These are phyloP conservation scores for Mucor plumbeus DNA, from an alignment of 371 early-diverging fungal genomes.

Conservation along the genomic window DNA sequence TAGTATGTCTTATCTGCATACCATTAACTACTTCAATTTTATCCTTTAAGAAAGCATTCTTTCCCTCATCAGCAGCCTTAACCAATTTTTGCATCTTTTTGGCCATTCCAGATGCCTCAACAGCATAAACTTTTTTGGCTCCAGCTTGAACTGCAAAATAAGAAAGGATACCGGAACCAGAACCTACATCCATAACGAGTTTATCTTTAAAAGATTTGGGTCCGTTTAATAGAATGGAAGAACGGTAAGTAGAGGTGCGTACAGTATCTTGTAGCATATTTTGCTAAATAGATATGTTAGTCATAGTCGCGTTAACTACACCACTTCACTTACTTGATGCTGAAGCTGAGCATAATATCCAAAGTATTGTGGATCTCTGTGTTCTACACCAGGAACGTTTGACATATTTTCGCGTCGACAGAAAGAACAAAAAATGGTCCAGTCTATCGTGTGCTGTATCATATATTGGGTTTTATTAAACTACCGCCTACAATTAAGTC, in stretches of 20 bases:
- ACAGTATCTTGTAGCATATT: conserved; percentile 97
- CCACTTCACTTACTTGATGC: conserved; percentile 79
- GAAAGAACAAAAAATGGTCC: background rate
- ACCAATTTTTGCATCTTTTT: conserved; percentile 84
- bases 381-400: conserved; percentile 59
- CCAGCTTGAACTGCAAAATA: conserved; percentile 95
- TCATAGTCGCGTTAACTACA: background rate
- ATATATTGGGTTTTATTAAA: background rate
- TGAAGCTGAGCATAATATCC: conserved; percentile 95
- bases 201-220: conserved; percentile 77
- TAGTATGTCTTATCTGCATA: conserved; percentile 27
- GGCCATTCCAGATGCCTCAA: conserved; percentile 98
- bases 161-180: conserved; percentile 93
- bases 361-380: conserved; percentile 85
- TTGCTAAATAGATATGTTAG: conserved; percentile 65
- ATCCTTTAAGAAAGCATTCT: conserved; percentile 80
- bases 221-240: conserved; percentile 84
- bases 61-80: conserved; percentile 58
- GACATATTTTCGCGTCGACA: conserved; percentile 3
- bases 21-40: conserved; percentile 85
- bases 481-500: background rate
- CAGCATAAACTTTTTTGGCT: conserved; percentile 89
- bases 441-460: background rate
- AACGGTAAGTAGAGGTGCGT: conserved; percentile 93
- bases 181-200: conserved; percentile 94